These are phyloP conservation scores for Capillidium rhysosporum DNA, from an alignment of 371 early-diverging fungal genomes.

Conservation along the genomic window DNA sequence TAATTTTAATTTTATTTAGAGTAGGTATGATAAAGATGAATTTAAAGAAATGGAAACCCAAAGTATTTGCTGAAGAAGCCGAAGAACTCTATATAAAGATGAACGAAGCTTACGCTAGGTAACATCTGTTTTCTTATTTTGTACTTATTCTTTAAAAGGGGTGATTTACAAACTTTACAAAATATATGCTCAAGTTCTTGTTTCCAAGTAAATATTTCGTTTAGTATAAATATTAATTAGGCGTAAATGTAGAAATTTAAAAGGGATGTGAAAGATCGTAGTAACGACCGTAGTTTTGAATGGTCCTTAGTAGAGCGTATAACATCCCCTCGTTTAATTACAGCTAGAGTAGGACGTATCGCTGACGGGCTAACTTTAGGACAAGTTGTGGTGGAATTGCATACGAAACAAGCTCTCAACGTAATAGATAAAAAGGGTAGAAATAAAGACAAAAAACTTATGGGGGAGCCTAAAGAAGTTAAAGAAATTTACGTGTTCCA, in stretches of 20 bases:
- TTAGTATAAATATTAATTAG: neutral
- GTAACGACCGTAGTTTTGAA: constrained; percentile 32
- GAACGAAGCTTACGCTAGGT: constrained; percentile 8
- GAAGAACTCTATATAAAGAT: constrained; percentile 5
- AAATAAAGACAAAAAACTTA: neutral
- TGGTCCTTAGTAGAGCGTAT: constrained; percentile 40
- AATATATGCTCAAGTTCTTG: neutral
- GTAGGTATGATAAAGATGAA: constrained; percentile 5
- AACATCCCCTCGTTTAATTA: constrained; percentile 35
- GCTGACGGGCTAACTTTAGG: constrained; percentile 16
- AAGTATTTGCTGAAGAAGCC: constrained; percentile 7
- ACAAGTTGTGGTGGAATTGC: constrained; percentile 43
- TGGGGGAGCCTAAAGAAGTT: neutral
- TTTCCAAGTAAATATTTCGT: neutral
- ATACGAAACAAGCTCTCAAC: constrained; percentile 32
- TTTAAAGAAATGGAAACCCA: constrained; percentile 7
- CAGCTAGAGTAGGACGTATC: constrained; percentile 33
- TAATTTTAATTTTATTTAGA: constrained; percentile 1
- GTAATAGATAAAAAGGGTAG: neutral
- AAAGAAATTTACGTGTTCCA: constrained; percentile 50
- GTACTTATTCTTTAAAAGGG: neutral
- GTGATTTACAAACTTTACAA: constrained; percentile 2
- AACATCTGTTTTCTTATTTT: neutral
- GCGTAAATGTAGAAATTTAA: constrained; percentile 12
- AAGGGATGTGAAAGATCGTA: constrained; percentile 41